phyloP scores from a whole-genome alignment of 805 yeast species.

The Saccharomycopsis sp. region DNA sequence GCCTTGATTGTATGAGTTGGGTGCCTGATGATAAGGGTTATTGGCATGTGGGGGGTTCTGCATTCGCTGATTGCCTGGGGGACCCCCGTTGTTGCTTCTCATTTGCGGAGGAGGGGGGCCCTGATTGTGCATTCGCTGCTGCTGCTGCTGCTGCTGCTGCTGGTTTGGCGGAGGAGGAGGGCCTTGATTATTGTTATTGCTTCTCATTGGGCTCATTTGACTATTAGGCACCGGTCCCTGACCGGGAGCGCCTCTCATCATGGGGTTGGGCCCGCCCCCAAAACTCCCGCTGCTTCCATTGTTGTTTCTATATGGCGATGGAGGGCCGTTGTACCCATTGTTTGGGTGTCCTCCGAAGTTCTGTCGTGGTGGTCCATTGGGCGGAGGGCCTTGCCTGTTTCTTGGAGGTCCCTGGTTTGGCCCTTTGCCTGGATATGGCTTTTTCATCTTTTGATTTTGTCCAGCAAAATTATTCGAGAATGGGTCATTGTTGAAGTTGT shows the following conservation, averaged over 20 bases:
- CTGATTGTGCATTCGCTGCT: background rate
- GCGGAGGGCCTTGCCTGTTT: too few relatives aligned
- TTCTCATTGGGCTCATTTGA: too few relatives aligned
- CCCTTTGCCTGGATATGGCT: too few relatives aligned
- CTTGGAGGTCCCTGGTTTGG: too few relatives aligned
- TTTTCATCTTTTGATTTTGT: too few relatives aligned
- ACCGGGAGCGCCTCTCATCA: conserved; percentile 1
- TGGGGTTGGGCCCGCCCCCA: background rate
- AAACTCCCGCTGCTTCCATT: background rate
- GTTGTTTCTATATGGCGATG: background rate
- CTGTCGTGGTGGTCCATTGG: background rate
- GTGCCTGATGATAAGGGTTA: background rate
- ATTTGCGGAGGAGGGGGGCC: too few relatives aligned
- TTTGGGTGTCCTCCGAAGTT: background rate
- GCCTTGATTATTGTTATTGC: conserved; percentile 2
- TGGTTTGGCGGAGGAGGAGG: background rate
- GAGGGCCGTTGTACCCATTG: background rate
- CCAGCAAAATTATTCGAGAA: too few relatives aligned
- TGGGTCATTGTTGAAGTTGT: too few relatives aligned
- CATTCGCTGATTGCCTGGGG: background rate
- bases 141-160: conserved; percentile 1
- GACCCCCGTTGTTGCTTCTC: background rate
- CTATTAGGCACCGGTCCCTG: background rate
- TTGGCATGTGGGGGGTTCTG: background rate
- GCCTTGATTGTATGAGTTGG: conserved; percentile 6